These are phyloP conservation scores for Tolypocladium album DNA, from an alignment of 2,329 filamentous ascomycete genomes.

Conservation along the genomic window DNA sequence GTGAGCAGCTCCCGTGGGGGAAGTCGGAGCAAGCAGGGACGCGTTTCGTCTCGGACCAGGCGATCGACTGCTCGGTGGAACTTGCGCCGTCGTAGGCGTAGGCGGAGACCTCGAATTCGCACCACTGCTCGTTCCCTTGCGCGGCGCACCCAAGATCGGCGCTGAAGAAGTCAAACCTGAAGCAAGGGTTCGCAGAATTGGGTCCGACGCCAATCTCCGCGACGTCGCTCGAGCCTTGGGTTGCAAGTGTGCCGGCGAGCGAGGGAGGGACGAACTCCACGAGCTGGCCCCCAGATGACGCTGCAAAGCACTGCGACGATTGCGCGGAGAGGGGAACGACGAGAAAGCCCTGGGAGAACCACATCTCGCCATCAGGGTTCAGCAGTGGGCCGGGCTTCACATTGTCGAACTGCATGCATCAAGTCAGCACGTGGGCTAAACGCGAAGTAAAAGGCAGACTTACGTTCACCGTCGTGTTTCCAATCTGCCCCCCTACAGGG, in stretches of 20 bases:
- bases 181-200: slow-evolving; percentile 23
- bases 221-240: slow-evolving; percentile 18
- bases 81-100: slow-evolving; percentile 23
- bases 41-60: slow-evolving; percentile 28
- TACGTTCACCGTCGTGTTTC: slow-evolving; percentile 27
- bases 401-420: slow-evolving; percentile 23
- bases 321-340: slow-evolving; percentile 23
- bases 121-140: slow-evolving; percentile 22
- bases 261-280: slow-evolving; percentile 28
- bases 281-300: slow-evolving; percentile 28
- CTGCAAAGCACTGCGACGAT: slow-evolving; percentile 19
- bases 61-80: slow-evolving; percentile 22
- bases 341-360: slow-evolving; percentile 31
- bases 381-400: slow-evolving; percentile 24
- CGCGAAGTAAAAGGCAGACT: slow-evolving; percentile 7
- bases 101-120: slow-evolving; percentile 30
- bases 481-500: slow-evolving; percentile 19
- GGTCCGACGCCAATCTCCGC: slow-evolving; percentile 29
- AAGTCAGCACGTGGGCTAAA: slow-evolving; percentile 2
- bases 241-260: slow-evolving; percentile 13
- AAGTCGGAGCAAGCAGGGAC: slow-evolving; percentile 26
- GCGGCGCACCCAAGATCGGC: slow-evolving; percentile 28
- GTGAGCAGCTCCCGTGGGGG: slow-evolving; percentile 18
- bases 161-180: slow-evolving; percentile 28
- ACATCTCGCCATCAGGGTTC: slow-evolving; percentile 27